A percentile compares a stretch with the other conserved stretches of the same genome.
Evolutionary conservation across 2,329 filamentous ascomycete species (phyloP).

Genomic region (Furcasterigmium sp.): DNA sequence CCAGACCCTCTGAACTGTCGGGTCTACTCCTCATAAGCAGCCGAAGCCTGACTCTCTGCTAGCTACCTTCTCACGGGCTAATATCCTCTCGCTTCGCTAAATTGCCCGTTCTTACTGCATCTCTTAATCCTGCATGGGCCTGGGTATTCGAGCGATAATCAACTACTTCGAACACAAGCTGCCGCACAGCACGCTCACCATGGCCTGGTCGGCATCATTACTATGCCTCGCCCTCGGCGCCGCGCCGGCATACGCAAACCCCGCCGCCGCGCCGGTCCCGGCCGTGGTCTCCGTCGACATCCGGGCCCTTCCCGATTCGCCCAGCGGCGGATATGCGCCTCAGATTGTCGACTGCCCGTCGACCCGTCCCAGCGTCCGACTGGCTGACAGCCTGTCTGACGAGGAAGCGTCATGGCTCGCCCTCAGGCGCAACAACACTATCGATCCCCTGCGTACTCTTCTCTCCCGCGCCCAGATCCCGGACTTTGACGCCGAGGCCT

Average conservation of each 20-base stretch:
- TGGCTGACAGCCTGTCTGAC: constrained; percentile 55
- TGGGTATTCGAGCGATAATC: too few relatives aligned
- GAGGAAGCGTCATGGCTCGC: constrained; percentile 72
- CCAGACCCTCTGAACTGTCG: too few relatives aligned
- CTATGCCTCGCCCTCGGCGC: neutral
- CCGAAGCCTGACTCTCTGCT: too few relatives aligned
- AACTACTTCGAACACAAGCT: too few relatives aligned
- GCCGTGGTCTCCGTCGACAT: constrained; percentile 8
- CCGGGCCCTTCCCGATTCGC: constrained; percentile 29
- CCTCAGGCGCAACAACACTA: constrained; percentile 65
- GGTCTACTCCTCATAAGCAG: too few relatives aligned
- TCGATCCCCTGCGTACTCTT: constrained; percentile 70
- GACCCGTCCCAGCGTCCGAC: constrained; percentile 63
- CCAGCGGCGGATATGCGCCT: constrained; percentile 65
- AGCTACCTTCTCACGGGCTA: too few relatives aligned
- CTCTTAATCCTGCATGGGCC: too few relatives aligned
- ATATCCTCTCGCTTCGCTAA: too few relatives aligned
- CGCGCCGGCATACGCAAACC: neutral
- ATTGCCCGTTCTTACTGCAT: too few relatives aligned
- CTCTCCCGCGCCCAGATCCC: constrained; percentile 67
- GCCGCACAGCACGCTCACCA: too few relatives aligned
- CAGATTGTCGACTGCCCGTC: constrained; percentile 62
- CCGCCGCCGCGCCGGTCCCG: neutral
- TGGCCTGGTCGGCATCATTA: too few relatives aligned
- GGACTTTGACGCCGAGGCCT: constrained; percentile 70